Base-by-base conservation (phyloP, 257 asterid species). In the Capsicum baccatum region DNA sequence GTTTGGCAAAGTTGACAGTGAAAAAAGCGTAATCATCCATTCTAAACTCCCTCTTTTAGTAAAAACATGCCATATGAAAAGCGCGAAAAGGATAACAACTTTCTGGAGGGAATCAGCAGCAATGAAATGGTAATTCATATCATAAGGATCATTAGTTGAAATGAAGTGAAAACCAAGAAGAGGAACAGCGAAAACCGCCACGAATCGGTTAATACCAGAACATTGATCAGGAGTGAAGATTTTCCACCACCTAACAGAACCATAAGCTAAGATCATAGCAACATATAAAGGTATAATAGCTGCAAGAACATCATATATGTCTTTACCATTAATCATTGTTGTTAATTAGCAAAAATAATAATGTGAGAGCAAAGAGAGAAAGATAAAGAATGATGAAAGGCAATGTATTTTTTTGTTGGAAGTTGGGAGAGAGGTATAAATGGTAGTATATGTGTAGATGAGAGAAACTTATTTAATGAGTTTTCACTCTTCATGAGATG, bases 191-290 rank as follows among this genome's bases (percentile, higher is more conserved):
- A 96, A 96, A 2, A 96, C 96, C 0, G 99, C 99, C 0, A 95
- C 99, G 85, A 95, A 95, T 0, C 99, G 96, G 86, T 95, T 95
- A 84, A 95, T 95, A 11, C 99, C 99, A 0, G 99, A 92, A 86
- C 98, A 95, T 5, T 95, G 98, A 68, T 94, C 97, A 0, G 99
- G 97, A 6, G 99, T 95, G 91, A 95, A 95, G 83, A 95, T 95
- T 81, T 92, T 92, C 99, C 99, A 95, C 99, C 99, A 96, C 4
- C 86, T 59, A 3, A 96, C 99, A 0, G 98, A 94, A 14, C 95
- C 97, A 69, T 93, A 95, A 39, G 99, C 99, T 1, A 95, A 89
- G 55, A 95, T 80, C 99, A 95, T 94, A 50, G 99, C 99, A 0
- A 91, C 95, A 80, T 95, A 95, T 8, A 95, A 86, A 0, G 99